Conservation (phyloP, 129 eudicot genomes). For the Rutidosis leptorrhynchoides region DNA sequence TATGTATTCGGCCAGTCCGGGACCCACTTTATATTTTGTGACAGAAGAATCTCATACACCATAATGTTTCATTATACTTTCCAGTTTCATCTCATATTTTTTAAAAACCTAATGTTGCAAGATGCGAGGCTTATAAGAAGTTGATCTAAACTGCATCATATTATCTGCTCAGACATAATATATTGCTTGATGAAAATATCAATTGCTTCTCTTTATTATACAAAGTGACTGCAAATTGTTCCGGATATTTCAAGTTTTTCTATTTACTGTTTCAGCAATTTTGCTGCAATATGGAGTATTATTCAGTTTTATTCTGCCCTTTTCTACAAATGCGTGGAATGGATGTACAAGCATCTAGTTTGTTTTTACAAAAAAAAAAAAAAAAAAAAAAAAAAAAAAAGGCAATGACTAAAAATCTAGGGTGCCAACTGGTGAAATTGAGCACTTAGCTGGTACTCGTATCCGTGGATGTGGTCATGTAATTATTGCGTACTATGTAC, state of each 20-base stretch:
- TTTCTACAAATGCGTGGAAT: background rate
- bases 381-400: too few relatives aligned
- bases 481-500: slow-evolving; percentile 16
- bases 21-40: background rate
- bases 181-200: slow-evolving; percentile 8
- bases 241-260: background rate
- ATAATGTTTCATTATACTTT: background rate
- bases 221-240: background rate
- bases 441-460: background rate
- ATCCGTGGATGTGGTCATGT: background rate
- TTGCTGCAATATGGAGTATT: background rate
- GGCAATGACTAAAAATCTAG: too few relatives aligned
- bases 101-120: slow-evolving; percentile 13
- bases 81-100: background rate
- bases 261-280: background rate
- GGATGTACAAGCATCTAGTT: background rate
- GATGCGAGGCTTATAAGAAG: background rate
- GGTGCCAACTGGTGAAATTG: background rate
- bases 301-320: background rate
- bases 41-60: background rate
- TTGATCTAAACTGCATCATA: slow-evolving; percentile 7
- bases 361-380: too few relatives aligned
- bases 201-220: background rate
- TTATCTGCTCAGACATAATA: background rate
- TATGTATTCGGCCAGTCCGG: slow-evolving; percentile 42